These are phyloP conservation scores for Corynespora cassiicola DNA, from an alignment of 2,329 filamentous ascomycete species.

Conservation along the genomic window DNA sequence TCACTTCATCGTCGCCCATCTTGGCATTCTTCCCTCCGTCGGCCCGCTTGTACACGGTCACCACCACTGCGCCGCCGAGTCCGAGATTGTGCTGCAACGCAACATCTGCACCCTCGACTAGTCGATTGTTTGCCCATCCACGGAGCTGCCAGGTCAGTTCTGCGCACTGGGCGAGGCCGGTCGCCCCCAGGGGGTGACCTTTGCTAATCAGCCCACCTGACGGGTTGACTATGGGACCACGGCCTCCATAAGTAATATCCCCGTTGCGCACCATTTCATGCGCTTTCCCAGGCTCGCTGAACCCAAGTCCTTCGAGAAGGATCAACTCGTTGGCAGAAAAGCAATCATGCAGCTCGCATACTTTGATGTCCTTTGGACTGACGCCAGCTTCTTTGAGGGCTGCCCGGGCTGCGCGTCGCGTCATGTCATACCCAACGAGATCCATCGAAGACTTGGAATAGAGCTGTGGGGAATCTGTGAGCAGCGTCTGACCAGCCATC, in stretches of 20 bases:
- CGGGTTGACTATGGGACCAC: conserved; percentile 80
- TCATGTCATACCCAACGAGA: conserved; percentile 89
- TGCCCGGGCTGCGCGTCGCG: conserved; percentile 68
- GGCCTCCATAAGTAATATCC: conserved; percentile 88
- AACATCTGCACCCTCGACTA: conserved; percentile 69
- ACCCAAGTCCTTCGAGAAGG: conserved; percentile 81
- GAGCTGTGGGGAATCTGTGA: conserved; percentile 79
- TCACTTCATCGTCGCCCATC: conserved; percentile 70
- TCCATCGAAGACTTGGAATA: conserved; percentile 85
- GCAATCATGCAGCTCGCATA: conserved; percentile 94
- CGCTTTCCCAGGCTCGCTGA: conserved; percentile 79
- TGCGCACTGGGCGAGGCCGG: conserved; percentile 90
- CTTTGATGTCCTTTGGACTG: conserved; percentile 71
- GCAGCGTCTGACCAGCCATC: conserved; percentile 84
- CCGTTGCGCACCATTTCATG: conserved; percentile 87
- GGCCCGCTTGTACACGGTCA: conserved; percentile 84
- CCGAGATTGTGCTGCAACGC: conserved; percentile 93
- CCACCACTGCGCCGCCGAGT: conserved; percentile 86
- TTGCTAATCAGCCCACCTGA: conserved; percentile 94
- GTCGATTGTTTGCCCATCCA: conserved; percentile 92
- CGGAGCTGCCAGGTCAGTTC: conserved; percentile 94
- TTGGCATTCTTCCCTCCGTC: conserved; percentile 72
- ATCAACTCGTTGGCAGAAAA: conserved; percentile 96
- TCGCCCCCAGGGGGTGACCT: conserved; percentile 91
- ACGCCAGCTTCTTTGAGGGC: conserved; percentile 77